These are phyloP conservation scores for Klebsormidium nitens DNA, from an alignment of 139 green algal genomes.

Conservation along the genomic window DNA sequence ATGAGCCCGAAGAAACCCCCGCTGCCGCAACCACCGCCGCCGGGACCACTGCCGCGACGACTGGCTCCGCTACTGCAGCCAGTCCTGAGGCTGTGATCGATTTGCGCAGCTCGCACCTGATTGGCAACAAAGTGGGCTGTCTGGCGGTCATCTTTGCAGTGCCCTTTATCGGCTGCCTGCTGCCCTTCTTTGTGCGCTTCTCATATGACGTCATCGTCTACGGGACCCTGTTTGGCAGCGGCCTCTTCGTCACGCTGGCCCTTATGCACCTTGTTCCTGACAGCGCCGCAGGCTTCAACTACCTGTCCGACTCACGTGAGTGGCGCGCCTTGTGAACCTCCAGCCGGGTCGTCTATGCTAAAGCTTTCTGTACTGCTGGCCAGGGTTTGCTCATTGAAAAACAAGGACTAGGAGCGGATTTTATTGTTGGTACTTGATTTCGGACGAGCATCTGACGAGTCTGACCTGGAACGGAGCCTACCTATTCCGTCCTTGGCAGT, in stretches of 20 bases:
- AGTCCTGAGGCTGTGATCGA: background rate
- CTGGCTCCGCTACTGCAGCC: too few species aligned
- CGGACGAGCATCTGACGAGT: too few species aligned
- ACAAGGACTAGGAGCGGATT: too few species aligned
- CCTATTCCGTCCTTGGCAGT: too few species aligned
- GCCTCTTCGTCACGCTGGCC: slow-evolving; percentile 17
- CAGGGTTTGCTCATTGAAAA: too few species aligned
- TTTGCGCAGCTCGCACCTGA: background rate
- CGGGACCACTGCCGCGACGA: too few species aligned
- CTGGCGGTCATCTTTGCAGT: background rate
- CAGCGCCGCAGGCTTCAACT: background rate
- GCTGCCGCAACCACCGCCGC: too few species aligned
- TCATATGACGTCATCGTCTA: background rate
- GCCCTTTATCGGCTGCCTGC: background rate
- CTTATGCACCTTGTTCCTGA: slow-evolving; percentile 3
- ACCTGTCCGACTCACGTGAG: background rate
- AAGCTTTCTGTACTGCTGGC: too few species aligned
- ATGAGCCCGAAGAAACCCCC: too few species aligned
- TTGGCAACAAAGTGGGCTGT: background rate
- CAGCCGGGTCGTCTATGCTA: too few species aligned
- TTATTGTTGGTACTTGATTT: too few species aligned
- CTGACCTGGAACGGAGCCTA: too few species aligned
- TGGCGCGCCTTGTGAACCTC: background rate
- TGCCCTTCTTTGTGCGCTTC: slow-evolving; percentile 16
- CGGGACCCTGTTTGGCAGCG: background rate